These are phyloP conservation scores for Paramecium bursaria DNA, from an alignment of 73 alveolate genomes.

Conservation along the genomic window DNA sequence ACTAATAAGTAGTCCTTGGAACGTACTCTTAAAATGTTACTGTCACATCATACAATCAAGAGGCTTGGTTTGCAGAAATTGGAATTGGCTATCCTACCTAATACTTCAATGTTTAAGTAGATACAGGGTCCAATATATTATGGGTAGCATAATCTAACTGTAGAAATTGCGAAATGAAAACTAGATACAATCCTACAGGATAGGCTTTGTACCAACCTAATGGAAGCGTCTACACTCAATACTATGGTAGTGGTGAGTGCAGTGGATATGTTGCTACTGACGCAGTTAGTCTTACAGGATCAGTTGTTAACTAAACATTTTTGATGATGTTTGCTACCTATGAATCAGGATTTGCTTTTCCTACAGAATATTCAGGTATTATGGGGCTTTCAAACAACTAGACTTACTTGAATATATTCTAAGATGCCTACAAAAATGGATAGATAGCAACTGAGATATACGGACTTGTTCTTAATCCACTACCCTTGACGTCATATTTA, in stretches of 20 bases:
- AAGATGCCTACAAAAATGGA: not conserved
- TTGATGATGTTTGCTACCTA: constrained; percentile 46
- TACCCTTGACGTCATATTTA: constrained; percentile 6
- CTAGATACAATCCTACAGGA: constrained; percentile 50
- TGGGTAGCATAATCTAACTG: constrained; percentile 39
- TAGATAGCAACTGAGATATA: constrained; percentile 10
- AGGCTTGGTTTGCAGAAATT: constrained; percentile 7
- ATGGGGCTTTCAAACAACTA: constrained; percentile 56
- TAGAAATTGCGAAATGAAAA: not conserved
- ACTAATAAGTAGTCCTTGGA: not conserved
- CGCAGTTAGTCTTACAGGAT: not conserved
- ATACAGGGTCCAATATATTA: constrained; percentile 42
- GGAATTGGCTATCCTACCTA: constrained; percentile 43
- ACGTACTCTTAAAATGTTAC: not conserved
- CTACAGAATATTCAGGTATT: constrained; percentile 26
- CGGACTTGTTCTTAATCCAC: constrained; percentile 7
- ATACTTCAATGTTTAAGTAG: constrained; percentile 29
- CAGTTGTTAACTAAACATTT: constrained; percentile 30
- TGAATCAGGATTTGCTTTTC: constrained; percentile 45
- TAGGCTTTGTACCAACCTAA: not conserved
- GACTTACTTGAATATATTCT: constrained; percentile 19
- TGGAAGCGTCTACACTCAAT: constrained; percentile 17
- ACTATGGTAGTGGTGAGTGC: constrained; percentile 42
- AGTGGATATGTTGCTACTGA: constrained; percentile 50
- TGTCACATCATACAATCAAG: constrained; percentile 11